phyloP scores from a whole-genome alignment of 75 land plant species.

The Pinus taeda region DNA sequence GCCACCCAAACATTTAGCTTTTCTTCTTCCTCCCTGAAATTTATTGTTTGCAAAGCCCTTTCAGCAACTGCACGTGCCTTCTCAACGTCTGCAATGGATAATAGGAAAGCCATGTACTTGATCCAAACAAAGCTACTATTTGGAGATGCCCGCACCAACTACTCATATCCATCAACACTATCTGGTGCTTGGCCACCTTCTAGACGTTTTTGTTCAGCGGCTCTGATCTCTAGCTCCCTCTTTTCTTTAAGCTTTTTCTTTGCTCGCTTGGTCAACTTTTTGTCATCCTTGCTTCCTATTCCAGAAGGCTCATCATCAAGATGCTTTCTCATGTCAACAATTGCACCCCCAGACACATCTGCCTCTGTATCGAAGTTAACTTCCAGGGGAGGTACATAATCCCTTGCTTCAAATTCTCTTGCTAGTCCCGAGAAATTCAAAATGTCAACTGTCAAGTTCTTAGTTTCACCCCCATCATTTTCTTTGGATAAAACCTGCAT shows the following conservation, averaged over 20 bases:
- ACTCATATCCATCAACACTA: conserved; percentile 86
- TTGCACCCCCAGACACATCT: conserved; percentile 9
- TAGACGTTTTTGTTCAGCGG: conserved; percentile 69
- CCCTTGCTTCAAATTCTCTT: conserved; percentile 24
- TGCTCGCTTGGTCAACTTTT: conserved; percentile 20
- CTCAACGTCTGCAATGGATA: conserved; percentile 73
- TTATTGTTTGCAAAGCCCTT: conserved; percentile 96
- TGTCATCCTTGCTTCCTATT: not conserved
- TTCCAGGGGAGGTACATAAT: conserved; percentile 68
- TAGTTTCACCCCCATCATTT: conserved; percentile 21
- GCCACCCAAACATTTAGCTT: conserved; percentile 87
- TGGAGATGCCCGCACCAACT: conserved; percentile 77
- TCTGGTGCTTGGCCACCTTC: conserved; percentile 54
- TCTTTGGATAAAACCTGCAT: not conserved
- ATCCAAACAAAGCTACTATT: conserved; percentile 83
- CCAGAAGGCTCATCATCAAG: conserved; percentile 7
- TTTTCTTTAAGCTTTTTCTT: conserved; percentile 76
- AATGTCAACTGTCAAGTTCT: not conserved
- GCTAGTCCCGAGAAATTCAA: conserved; percentile 6
- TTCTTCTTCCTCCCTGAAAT: conserved; percentile 71
- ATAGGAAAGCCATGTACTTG: conserved; percentile 82
- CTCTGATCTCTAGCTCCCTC: conserved; percentile 82
- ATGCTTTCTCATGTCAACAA: conserved; percentile 7
- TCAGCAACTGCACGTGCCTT: conserved; percentile 89
- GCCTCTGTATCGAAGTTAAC: conserved; percentile 58